Conservation (phyloP, 2,329 filamentous ascomycete species). For the Tolypocladium sp. region DNA sequence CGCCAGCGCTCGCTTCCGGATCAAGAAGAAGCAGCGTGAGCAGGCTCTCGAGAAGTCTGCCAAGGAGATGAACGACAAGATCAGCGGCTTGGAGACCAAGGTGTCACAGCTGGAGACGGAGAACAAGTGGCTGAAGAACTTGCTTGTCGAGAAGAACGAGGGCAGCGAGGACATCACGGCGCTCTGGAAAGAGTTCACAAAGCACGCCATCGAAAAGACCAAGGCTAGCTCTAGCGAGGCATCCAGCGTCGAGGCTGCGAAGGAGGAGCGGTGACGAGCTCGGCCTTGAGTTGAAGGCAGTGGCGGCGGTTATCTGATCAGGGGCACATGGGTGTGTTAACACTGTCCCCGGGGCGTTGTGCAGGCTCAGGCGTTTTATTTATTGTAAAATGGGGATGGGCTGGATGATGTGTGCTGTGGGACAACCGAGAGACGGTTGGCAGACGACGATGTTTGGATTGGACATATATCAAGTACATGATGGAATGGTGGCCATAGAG, state of each 20-base stretch:
- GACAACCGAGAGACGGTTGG: constrained; percentile 9
- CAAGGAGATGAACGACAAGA: constrained; percentile 77
- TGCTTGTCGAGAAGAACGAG: constrained; percentile 75
- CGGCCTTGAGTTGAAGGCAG: background rate
- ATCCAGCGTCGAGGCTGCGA: constrained; percentile 6
- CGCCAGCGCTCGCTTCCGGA: constrained; percentile 77
- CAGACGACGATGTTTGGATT: constrained; percentile 3
- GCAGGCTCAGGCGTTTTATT: constrained; percentile 2
- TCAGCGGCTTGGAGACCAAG: constrained; percentile 60
- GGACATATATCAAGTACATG: constrained; percentile 1
- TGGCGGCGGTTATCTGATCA: background rate
- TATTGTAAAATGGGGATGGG: background rate
- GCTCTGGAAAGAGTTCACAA: constrained; percentile 41
- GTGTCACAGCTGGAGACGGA: constrained; percentile 73
- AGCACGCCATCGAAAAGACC: constrained; percentile 23
- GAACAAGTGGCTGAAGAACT: constrained; percentile 73
- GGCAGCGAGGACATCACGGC: constrained; percentile 43
- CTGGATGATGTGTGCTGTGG: constrained; percentile 5
- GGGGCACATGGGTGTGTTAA: background rate
- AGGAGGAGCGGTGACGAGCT: constrained; percentile 12
- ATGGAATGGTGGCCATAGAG: constrained; percentile 3
- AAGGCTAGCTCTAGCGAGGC: constrained; percentile 17
- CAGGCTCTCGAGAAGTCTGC: constrained; percentile 73
- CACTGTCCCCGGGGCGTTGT: constrained; percentile 3
- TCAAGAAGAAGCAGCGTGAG: constrained; percentile 95